Base-by-base conservation (phyloP, 2,329 filamentous ascomycete genomes). In the Fusarium sulawesiense region DNA sequence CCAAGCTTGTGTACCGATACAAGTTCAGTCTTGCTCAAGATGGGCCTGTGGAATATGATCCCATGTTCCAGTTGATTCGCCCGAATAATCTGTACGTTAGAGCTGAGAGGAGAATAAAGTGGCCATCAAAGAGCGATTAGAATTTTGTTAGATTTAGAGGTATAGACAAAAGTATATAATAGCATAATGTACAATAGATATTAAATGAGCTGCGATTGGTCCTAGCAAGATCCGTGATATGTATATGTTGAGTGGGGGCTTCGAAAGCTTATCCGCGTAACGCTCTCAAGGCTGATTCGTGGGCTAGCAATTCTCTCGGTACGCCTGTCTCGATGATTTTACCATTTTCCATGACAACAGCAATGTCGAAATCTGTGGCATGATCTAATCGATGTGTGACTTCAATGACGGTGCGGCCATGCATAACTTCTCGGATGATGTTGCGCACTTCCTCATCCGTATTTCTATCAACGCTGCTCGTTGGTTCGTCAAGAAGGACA, bases 1-100 rank as follows among this genome's bases (percentile, higher is more conserved):
- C 83, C 2, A 87, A 89, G 79, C 77, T 91, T 40, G 76, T 90
- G 4, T 90, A 84, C 60, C 81, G 88, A 10, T 90, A 91, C 73
- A 79, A 85, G 57, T 90, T 88, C 62, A 76, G 65, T 12, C 75
- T 82, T n/a, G 86, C 83, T n/a, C 81, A 81, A 6, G 80, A 86
- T 7, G 84, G 80, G 2, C 78, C 83, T 0, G 78, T 89, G 8
- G 86, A 88, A 57, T 89, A 89, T 48, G 87, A 89, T 66, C 87
- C 87, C 2, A 83, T 84, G 79, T 89, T 89, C 75, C 85, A 87
- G 78, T 76, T 89, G 3, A 87, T 89, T 61, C 75, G 86, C 21
- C 87, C 87, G 2, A 81, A 82, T 34, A 88, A 88, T 72, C 57
- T 88, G 48, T 88, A 86, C 65, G 84, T 87, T 3, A 75, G 80